These are phyloP conservation scores for Oryza glumipatula DNA, from an alignment of 176 grass and related monocot species.

Conservation along the genomic window DNA sequence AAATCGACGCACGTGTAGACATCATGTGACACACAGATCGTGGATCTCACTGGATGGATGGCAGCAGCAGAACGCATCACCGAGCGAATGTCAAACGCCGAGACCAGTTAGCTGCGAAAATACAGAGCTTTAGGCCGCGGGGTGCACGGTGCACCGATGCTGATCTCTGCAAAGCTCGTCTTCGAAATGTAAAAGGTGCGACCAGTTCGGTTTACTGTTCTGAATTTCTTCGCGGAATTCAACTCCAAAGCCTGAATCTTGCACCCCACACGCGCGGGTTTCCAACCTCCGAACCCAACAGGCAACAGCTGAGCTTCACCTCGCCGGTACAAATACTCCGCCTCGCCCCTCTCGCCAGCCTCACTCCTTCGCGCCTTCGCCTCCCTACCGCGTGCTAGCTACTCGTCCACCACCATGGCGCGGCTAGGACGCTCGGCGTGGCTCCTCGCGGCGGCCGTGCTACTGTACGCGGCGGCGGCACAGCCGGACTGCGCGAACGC, in stretches of 20 bases:
- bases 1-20: no score
- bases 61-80: neutral
- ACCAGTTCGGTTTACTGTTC: neutral
- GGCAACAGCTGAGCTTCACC: neutral
- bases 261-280: neutral
- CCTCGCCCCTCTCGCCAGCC: neutral
- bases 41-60: neutral
- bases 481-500: slow-evolving; percentile 44
- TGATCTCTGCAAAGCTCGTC: no score
- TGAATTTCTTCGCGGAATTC: neutral
- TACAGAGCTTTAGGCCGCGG: neutral
- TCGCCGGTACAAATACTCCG: slow-evolving; percentile 7
- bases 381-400: neutral
- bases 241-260: neutral
- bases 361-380: neutral
- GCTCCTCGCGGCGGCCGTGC: slow-evolving; percentile 26
- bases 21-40: neutral
- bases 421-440: neutral
- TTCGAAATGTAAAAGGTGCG: neutral
- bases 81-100: neutral
- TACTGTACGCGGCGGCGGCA: neutral
- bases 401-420: slow-evolving; percentile 24
- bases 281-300: neutral
- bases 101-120: neutral
- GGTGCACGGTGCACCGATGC: no score